A percentile compares a stretch with the other conserved stretches of the same genome.
Conservation (phyloP, 2,329 filamentous ascomycete genomes). For the Fusarium sp. region DNA sequence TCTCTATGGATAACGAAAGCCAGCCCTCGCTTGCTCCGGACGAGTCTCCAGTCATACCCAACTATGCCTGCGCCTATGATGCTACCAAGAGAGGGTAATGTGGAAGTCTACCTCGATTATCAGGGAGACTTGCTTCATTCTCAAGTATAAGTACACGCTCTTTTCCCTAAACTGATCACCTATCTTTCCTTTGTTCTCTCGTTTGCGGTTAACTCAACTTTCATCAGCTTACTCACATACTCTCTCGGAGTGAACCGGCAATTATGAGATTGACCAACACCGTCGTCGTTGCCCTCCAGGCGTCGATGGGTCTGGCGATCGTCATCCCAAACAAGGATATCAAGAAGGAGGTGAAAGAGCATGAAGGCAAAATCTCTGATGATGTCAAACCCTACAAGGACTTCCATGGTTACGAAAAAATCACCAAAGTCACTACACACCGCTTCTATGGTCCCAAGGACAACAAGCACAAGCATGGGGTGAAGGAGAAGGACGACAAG, state of each 20-base stretch:
- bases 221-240: neutral
- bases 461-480: neutral
- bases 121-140: neutral
- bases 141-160: neutral
- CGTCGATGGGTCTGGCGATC: slow-evolving; percentile 7
- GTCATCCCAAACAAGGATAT: neutral
- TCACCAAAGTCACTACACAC: neutral
- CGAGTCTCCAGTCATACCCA: neutral
- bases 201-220: neutral
- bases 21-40: neutral
- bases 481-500: neutral
- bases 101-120: neutral
- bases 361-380: neutral
- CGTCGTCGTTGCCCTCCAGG: slow-evolving; percentile 21
- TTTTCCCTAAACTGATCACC: neutral
- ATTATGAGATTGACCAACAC: slow-evolving; percentile 17
- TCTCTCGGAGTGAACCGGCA: neutral
- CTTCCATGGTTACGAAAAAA: neutral
- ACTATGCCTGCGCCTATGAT: neutral
- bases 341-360: neutral
- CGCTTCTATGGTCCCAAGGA: neutral
- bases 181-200: neutral
- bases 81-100: neutral
- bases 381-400: neutral
- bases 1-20: neutral